Conservation (phyloP, 495 filamentous ascomycete species). For the Penicillium maclennaniae region DNA sequence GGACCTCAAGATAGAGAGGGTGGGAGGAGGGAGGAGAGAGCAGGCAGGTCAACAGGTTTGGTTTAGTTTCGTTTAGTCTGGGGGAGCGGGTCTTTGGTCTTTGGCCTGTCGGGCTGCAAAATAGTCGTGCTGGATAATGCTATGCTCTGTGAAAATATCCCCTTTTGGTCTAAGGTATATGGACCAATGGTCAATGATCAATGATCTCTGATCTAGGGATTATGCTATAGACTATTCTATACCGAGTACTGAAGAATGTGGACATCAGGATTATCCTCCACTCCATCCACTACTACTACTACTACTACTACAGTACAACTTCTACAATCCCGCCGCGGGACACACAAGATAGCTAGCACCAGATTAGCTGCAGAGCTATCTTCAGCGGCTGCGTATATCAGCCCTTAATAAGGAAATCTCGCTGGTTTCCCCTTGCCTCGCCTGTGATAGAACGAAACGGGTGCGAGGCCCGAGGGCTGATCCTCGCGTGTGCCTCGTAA, state of each 20-base stretch:
- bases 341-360: no score
- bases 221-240: not conserved
- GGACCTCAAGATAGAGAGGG: constrained; percentile 4
- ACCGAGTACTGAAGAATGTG: not conserved
- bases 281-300: not conserved
- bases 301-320: not conserved
- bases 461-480: constrained; percentile 21
- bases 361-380: not conserved
- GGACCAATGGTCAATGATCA: not conserved
- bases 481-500: constrained; percentile 12
- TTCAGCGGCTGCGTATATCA: not conserved
- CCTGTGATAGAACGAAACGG: constrained; percentile 20
- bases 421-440: constrained; percentile 13
- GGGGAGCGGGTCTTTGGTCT: constrained; percentile 20
- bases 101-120: not conserved
- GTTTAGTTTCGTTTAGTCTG: constrained; percentile 22
- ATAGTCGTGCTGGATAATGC: not conserved
- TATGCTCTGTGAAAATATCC: not conserved
- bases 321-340: no score
- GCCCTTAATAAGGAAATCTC: not conserved
- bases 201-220: no score
- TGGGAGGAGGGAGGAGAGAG: constrained; percentile 8
- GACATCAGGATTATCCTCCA: not conserved
- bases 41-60: constrained; percentile 1
- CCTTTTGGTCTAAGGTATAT: no score